A percentile compares a stretch with the other conserved stretches of the same genome.
Evolutionary conservation across 2,329 filamentous ascomycete genomes (phyloP).

Genomic region (Penicillium sp.): DNA sequence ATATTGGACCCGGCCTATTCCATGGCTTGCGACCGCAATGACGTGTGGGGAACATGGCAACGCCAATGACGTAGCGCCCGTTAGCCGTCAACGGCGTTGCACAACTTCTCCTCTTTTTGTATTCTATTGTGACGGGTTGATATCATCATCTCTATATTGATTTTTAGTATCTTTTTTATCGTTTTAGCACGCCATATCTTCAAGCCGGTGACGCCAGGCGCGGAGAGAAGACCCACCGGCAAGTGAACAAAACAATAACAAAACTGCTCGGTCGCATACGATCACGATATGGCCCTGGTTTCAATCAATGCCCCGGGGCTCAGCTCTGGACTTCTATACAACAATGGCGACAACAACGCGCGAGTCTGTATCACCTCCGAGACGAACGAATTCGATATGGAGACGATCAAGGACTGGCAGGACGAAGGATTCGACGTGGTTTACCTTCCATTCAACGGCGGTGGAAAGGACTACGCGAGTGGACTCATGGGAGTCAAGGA

Average conservation of each 20-base stretch:
- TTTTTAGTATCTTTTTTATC: not conserved
- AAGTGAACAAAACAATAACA: not conserved
- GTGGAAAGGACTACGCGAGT: conserved; percentile 51
- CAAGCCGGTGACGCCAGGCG: not conserved
- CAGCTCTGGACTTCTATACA: conserved; percentile 34
- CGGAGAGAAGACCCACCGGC: not conserved
- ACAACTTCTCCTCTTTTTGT: not conserved
- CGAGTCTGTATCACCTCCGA: conserved; percentile 36
- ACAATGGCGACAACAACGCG: conserved; percentile 32
- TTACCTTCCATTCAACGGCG: conserved; percentile 56
- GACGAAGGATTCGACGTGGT: conserved; percentile 61
- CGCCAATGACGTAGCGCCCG: conserved; percentile 16
- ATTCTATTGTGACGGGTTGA: not conserved
- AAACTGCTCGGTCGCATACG: not conserved
- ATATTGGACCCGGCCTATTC: too few species aligned
- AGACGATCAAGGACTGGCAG: conserved; percentile 54
- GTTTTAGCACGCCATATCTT: not conserved
- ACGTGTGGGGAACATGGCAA: conserved; percentile 14
- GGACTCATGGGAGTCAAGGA: conserved; percentile 54
- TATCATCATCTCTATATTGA: not conserved
- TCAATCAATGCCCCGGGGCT: conserved; percentile 34
- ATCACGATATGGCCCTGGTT: conserved; percentile 30
- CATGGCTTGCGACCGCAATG: conserved; percentile 14
- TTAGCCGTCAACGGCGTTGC: conserved; percentile 6
- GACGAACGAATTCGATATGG: conserved; percentile 51